Percentiles rank a stretch among this genome's conserved stretches.
Conservation (phyloP, 1,284 basidiomycete species). For the Testicularia cyperi region DNA sequence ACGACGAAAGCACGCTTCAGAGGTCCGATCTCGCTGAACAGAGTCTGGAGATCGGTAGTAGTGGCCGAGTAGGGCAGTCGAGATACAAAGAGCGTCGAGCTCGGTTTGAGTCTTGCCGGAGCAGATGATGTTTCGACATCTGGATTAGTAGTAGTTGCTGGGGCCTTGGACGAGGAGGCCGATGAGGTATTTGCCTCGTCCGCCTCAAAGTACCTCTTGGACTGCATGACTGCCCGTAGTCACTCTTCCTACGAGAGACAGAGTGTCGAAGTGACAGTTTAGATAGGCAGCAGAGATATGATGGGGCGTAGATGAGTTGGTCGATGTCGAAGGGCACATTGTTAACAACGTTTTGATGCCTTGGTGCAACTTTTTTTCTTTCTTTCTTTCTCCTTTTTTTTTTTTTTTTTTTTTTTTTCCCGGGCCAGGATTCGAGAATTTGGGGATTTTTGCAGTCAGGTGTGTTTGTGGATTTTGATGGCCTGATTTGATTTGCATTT, state of each 20-base stretch:
- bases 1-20: conserved; percentile 93
- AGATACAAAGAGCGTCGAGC: conserved; percentile 61
- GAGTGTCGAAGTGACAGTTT: too few species aligned
- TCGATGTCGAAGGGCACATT: neutral
- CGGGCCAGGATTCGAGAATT: too few species aligned
- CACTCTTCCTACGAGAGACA: too few species aligned
- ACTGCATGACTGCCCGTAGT: conserved; percentile 15
- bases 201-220: conserved; percentile 46
- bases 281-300: too few species aligned
- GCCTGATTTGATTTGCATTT: too few species aligned
- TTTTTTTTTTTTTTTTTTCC: neutral
- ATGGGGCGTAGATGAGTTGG: neutral
- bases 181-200: conserved; percentile 7
- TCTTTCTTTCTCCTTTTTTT: neutral
- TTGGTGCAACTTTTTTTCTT: neutral
- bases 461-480: too few species aligned
- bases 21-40: conserved; percentile 93
- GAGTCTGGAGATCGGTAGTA: conserved; percentile 81
- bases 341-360: too few species aligned
- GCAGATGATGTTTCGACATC: too few species aligned
- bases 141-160: neutral
- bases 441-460: too few species aligned
- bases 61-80: conserved; percentile 82
- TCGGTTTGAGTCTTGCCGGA: conserved; percentile 7
- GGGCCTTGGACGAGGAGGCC: conserved; percentile 6